Evolutionary conservation across 352 stramenopile species (phyloP), one percentile per base, ranked within the genome.

Genomic region (Pythium brachiatum): DNA sequence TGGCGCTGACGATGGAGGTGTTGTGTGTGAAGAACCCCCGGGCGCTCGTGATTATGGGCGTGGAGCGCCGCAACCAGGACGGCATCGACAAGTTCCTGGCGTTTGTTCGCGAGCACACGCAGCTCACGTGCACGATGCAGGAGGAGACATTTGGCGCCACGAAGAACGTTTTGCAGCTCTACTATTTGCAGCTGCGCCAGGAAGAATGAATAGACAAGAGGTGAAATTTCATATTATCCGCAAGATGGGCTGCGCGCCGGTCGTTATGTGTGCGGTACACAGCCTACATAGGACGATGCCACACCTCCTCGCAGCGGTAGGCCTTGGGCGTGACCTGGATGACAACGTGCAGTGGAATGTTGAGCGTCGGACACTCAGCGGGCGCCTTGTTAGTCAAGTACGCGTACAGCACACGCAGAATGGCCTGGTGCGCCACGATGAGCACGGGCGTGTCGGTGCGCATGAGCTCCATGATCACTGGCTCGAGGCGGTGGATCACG

Each of bases 391-490:
- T 97, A 66, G 97, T 98, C 62, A 98, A 88, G 78, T 99, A 99
- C 41, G 94, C 95, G 74, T 98, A 98, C 27, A 99, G 66, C 55
- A 98, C 95, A 23, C 95, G 86, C 46, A 98, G 75, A 65, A 98
- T 98, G 15, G 95, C 95, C 75, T 98, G 95, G 73, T 99, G 95
- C 41, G 88, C 93, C 6, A 99, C 86, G 67, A 99, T 98, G 39
- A 97, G 70, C 61, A 96, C 82, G 0, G 88, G 88, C 54, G 97
- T 91, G 48, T 97, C 83, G 52, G 96, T 97, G 16, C 96, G 84
- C 89, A 98, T 97, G 73, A 99, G 90, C 78, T 99, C 97, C 53
- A 96, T 97, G 68, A 98, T 97, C 38, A 99, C 88, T 4, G 96
- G 94, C 80, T 99, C 96, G 31, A 99, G 83, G 32, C 97, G 87